Evolutionary conservation across 306 rosid genomes (phyloP), one percentile per base, ranked within the genome.

Genomic region (Inga laurina): DNA sequence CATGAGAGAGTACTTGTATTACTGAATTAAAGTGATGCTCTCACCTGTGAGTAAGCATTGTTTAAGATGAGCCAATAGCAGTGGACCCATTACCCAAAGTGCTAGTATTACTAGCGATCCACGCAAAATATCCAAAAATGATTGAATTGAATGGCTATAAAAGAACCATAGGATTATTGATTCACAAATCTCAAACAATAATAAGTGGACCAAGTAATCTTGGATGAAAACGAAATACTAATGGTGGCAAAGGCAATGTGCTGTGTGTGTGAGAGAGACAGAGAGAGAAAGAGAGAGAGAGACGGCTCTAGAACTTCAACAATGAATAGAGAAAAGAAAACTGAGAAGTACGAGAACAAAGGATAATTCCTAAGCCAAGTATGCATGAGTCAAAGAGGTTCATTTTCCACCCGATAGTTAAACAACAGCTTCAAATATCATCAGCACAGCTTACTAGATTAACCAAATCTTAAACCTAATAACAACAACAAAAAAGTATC

Each of bases 391-490:
- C 70, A 13, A 30, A 13, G 39, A 30, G 39, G 39, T 30, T 30
- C 27, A 30, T 82, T 59, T 75, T 51, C 14, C 27, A 18, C 57
- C 68, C 43, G 16, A 59, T 14, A 19, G 4, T 16, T 64, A 54
- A 81, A 49, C 10, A 87, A 62, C 10, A 87, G 72, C 39, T 71
- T 13, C 46, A 84, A 78, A 79, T 52, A 13, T 3, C 37, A 59
- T 57, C 39, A 75, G 21, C 70, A 15, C 81, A 64, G 78, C 54
- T 43, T 27, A 18, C 9, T 27, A 16, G 10, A 13, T 59, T 24
- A 64, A 77, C 34, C 54, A 14, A 16, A 24, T 2, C 19, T 14
- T 71, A 77, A 24, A 82, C 68, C 74, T 75, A 24, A 21, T 52
- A 72, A 57, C 73, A 67, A 65, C 67, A 37, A 37, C 5, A 39